Base-by-base conservation (phyloP, 2,329 filamentous ascomycete species). In the Clonostachys rhizophaga region DNA sequence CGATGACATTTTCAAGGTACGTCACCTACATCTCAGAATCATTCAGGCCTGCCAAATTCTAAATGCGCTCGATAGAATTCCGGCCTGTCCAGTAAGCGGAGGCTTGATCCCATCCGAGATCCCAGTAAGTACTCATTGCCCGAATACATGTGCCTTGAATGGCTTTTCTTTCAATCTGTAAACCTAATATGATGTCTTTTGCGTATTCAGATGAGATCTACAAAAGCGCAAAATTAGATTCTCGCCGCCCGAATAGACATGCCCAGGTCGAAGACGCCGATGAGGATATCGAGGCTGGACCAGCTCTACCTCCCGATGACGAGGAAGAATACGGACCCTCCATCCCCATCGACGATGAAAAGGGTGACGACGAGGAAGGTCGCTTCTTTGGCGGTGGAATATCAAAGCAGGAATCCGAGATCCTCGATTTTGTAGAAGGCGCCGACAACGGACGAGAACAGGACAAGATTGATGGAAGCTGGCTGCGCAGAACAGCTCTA, bases 321-420 rank as follows among this genome's bases (percentile, higher is more conserved):
- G 73, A 75, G 40, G 67, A 70, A 35, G 77, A 70, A 54, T 70
- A 70, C 49, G 72, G 72, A 14, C 72, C 72, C 33, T 58, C 66
- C 5, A 54, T 64, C 20, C 71, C 75, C 2, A 78, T 79, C 11
- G 70, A 71, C 9, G 76, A 81, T 43, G 71, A 78, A 73, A 76
- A 11, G 63, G 63, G 62, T 42, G 88, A 92, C 55, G 91, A 96
- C 57, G 90, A 96, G 46, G 94, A 95, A 53, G 94, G 92, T 1
- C 85, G 94, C 11, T 99, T 99, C 72, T 99, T 96, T 58, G 94
- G 92, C 40, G 89, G 91, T 46, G 94, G 94, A 34, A 86, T 99
- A 57, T 89, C 86, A 24, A 78, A 84, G 49, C 79, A 89, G 54
- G 90, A 95, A 54, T 85, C 84, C 3, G 81, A 91, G 56, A 89